phyloP scores from a whole-genome alignment of 2,329 filamentous ascomycete genomes.

The Pleomassaria siparia region DNA sequence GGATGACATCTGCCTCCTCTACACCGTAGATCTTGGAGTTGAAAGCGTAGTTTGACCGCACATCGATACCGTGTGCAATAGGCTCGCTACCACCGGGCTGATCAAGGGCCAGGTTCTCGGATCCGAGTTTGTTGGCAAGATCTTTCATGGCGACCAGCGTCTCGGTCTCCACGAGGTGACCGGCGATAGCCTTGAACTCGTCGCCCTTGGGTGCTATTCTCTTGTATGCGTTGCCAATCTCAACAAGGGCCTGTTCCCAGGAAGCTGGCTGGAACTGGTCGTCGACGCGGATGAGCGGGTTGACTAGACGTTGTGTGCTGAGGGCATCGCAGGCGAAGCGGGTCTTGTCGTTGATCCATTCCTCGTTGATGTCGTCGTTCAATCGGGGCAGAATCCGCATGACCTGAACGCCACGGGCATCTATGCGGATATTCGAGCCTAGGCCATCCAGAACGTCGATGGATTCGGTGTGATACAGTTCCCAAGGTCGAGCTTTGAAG shows the following conservation, averaged over 20 bases:
- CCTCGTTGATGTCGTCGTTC: constrained; percentile 98
- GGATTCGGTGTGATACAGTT: constrained; percentile 92
- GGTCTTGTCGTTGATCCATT: constrained; percentile 99
- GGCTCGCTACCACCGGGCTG: constrained; percentile 81
- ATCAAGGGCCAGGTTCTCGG: constrained; percentile 92
- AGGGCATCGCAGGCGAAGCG: constrained; percentile 95
- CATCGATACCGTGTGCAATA: constrained; percentile 87
- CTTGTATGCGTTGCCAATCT: constrained; percentile 80
- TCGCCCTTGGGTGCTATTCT: constrained; percentile 80
- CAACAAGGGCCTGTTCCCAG: constrained; percentile 92
- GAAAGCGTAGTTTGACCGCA: constrained; percentile 93
- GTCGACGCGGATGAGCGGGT: constrained; percentile 83
- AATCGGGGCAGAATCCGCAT: constrained; percentile 91
- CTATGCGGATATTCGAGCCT: constrained; percentile 91
- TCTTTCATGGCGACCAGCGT: constrained; percentile 96
- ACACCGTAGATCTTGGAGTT: constrained; percentile 94
- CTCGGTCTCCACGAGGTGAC: constrained; percentile 88
- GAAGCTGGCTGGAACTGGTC: constrained; percentile 89
- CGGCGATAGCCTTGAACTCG: constrained; percentile 94
- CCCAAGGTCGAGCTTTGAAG: constrained; percentile 95
- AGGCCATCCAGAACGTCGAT: constrained; percentile 92
- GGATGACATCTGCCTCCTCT: constrained; percentile 88
- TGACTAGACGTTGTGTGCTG: constrained; percentile 93
- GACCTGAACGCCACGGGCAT: constrained; percentile 90
- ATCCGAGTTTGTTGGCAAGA: constrained; percentile 91